Evolutionary conservation across 768 basidiomycete species (phyloP).

Genomic region (Leccinum aurantiacum): DNA sequence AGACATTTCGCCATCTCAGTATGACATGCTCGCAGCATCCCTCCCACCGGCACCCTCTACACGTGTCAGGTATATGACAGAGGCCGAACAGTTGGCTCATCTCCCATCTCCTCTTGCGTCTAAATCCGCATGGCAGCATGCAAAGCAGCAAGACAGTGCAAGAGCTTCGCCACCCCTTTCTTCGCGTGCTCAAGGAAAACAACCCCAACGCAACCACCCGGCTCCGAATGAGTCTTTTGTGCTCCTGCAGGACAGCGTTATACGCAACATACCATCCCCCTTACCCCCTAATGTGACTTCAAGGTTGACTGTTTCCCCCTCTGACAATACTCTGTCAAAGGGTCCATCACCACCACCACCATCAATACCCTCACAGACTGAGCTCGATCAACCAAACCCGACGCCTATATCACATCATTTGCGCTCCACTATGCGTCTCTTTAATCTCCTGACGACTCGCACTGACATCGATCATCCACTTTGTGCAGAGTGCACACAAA

Average conservation of each 20-base stretch:
- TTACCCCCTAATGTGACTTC: conserved; percentile 41
- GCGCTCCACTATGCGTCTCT: conserved; percentile 70
- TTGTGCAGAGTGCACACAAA: conserved; percentile 91
- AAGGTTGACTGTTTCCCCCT: conserved; percentile 44
- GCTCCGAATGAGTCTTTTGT: conserved; percentile 89
- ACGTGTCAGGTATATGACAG: conserved; percentile 38
- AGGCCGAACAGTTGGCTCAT: conserved; percentile 46
- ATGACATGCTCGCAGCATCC: conserved; percentile 78
- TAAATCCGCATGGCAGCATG: conserved; percentile 64
- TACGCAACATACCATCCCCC: conserved; percentile 65
- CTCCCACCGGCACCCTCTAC: conserved; percentile 56
- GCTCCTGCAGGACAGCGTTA: conserved; percentile 80
- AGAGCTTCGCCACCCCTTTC: conserved; percentile 43
- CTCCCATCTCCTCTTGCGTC: conserved; percentile 50
- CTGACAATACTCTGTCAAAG: conserved; percentile 30
- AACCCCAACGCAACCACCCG: conserved; percentile 49
- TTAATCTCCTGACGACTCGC: conserved; percentile 73
- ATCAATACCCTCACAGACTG: conserved; percentile 38
- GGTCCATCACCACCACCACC: conserved; percentile 26
- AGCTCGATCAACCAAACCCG: conserved; percentile 58
- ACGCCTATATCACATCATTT: conserved; percentile 78
- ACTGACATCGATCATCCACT: conserved; percentile 90
- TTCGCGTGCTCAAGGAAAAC: conserved; percentile 59
- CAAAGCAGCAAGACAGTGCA: conserved; percentile 42
- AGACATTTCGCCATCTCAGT: conserved; percentile 81